Base-by-base conservation (phyloP, 495 filamentous ascomycete genomes). In the Xanthoparmelia taractica region DNA sequence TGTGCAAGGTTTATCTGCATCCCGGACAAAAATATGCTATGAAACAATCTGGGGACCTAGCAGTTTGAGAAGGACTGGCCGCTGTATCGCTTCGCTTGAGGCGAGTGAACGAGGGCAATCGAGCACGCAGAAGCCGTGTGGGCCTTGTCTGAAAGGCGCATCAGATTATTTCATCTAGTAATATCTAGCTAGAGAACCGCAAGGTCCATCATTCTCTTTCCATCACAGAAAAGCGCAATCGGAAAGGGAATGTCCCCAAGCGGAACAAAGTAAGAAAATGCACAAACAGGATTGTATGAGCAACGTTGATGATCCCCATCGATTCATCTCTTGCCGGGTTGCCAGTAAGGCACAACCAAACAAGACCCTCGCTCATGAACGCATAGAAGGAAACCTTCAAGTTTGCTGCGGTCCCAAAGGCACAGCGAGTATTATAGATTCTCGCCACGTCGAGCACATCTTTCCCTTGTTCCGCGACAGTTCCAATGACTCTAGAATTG, bases 401-500 rank as follows among this genome's bases (percentile, higher is more conserved):
- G 38, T 25, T 55, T n/a, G 52, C 48, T 47, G 25, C 31, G 31
- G 45, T 34, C 41, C n/a, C 55, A 58, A 31, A 58, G 33, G 55
- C 56, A 29, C 23, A 23, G 52, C 48, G 29, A 20, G 10, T 36
- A 20, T 6, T 31, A 20, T 11, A 34, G 6, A 33, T 43, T 57
- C 40, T 57, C 11, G 37, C 48, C 31, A 43, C 12, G 15, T 29
- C 29, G 8, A 57, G 38, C 54, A 25, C 7, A 36, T 41, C 18
- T 20, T 18, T 23, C 60, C 38, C 43, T 23, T 23, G 50, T 31
- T 40, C 29, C n/a, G 56, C 40, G 17, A 29, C 4, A 65, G 3
- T 45, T 34, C 37, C 8, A n/a, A 15, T 56, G 18, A 18, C 17
- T 18, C 73, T 70, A 84, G 68, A 90, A 79, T 57, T 75, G 75